Evolutionary conservation across 2,329 filamentous ascomycete species (phyloP).

Genomic region (Alternaria conjuncta): DNA sequence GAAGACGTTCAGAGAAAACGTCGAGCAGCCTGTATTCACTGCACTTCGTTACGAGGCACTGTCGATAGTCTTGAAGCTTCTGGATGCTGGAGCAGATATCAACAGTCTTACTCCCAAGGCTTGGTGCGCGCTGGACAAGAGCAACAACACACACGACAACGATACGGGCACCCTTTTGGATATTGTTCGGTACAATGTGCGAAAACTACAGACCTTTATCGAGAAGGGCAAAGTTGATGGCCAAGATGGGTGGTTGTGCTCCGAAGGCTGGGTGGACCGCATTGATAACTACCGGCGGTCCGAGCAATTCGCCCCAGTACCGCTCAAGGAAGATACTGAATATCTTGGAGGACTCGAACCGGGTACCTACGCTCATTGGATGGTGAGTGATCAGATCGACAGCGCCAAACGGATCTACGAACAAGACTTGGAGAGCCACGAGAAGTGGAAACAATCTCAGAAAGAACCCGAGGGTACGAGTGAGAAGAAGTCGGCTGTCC

Average conservation of each 20-base stretch:
- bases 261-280: not conserved
- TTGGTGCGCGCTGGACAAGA: conserved; percentile 38
- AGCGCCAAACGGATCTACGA: conserved; percentile 48
- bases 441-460: conserved; percentile 22
- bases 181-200: conserved; percentile 61
- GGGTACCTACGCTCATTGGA: conserved; percentile 67
- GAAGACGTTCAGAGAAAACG: conserved; percentile 53
- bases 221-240: conserved; percentile 12
- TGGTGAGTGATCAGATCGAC: conserved; percentile 53
- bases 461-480: conserved; percentile 39
- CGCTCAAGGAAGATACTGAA: conserved; percentile 51
- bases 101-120: conserved; percentile 61
- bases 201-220: conserved; percentile 21
- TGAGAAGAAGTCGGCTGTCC: conserved; percentile 65
- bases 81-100: conserved; percentile 69
- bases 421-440: conserved; percentile 41
- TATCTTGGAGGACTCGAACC: conserved; percentile 60
- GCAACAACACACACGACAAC: conserved; percentile 42
- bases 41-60: conserved; percentile 62
- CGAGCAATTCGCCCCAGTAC: conserved; percentile 2
- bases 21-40: conserved; percentile 70
- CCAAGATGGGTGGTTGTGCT: not conserved
- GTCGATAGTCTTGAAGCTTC: conserved; percentile 63
- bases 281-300: not conserved
- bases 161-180: conserved; percentile 64